These are phyloP conservation scores for Chlamydomonas incerta DNA, from an alignment of 139 green algal species.

Conservation along the genomic window DNA sequence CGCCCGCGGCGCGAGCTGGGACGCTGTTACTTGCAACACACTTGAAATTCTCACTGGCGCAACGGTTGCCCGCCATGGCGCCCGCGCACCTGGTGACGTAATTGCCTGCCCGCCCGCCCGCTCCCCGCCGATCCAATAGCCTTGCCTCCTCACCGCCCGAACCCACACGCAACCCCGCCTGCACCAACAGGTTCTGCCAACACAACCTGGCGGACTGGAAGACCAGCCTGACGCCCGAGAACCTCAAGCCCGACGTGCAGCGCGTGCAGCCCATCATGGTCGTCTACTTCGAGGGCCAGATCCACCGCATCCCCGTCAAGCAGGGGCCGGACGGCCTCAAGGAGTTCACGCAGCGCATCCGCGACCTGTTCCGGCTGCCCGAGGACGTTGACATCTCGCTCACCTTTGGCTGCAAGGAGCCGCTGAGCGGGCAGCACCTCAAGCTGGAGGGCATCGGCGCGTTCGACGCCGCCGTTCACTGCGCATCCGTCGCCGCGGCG, in stretches of 20 bases:
- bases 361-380: conserved; percentile 61
- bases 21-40: too few relatives aligned
- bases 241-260: conserved; percentile 65
- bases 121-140: too few relatives aligned
- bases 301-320: conserved; percentile 74
- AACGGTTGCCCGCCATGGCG: too few relatives aligned
- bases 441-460: conserved; percentile 77
- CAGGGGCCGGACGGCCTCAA: conserved; percentile 65
- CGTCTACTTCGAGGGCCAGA: conserved; percentile 76
- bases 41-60: too few relatives aligned
- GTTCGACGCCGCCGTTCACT: conserved; percentile 78
- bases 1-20: too few relatives aligned
- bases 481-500: conserved; percentile 68
- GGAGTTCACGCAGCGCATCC: conserved; percentile 71
- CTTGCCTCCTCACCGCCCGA: too few relatives aligned
- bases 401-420: conserved; percentile 79
- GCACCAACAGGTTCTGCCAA: conserved; percentile 74
- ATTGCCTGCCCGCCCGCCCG: too few relatives aligned
- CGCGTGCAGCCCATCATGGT: conserved; percentile 78
- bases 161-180: too few relatives aligned
- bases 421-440: conserved; percentile 69
- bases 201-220: conserved; percentile 69
- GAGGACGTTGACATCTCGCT: conserved; percentile 77
- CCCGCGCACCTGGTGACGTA: too few relatives aligned
- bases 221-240: conserved; percentile 62